Evolutionary conservation across 768 basidiomycete species (phyloP).

Genomic region (Tricholoma sp.): DNA sequence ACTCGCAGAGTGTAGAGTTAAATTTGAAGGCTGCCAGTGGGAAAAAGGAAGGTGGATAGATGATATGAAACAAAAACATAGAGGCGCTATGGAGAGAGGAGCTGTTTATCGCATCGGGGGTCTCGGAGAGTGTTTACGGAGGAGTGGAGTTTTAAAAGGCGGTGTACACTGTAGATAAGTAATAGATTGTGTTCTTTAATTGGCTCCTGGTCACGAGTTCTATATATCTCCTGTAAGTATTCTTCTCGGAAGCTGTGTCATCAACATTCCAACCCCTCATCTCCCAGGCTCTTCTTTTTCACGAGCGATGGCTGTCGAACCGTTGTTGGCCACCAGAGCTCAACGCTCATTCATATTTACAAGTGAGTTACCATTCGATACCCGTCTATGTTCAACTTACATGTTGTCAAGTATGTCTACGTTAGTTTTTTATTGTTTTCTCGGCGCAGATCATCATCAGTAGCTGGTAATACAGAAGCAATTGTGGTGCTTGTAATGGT

Average conservation of each 20-base stretch:
- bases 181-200: neutral
- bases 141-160: constrained; percentile 17
- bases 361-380: constrained; percentile 37
- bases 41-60: constrained; percentile 7
- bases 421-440: constrained; percentile 37
- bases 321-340: constrained; percentile 65
- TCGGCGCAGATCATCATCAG: neutral
- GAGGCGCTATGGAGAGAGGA: constrained; percentile 60
- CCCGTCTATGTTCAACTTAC: constrained; percentile 3
- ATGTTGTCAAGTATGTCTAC: constrained; percentile 42
- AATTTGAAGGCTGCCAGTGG: neutral
- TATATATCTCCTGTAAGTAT: neutral
- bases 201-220: neutral
- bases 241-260: neutral
- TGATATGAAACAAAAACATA: constrained; percentile 29
- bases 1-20: constrained; percentile 1
- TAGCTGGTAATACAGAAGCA: constrained; percentile 49
- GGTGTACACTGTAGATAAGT: neutral
- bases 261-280: neutral
- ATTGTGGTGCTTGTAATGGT: constrained; percentile 73
- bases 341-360: constrained; percentile 70
- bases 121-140: constrained; percentile 38
- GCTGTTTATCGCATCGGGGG: constrained; percentile 40
- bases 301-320: constrained; percentile 60
- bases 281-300: neutral